A percentile compares a stretch with the other conserved stretches of the same genome.
Evolutionary conservation across 768 basidiomycete species (phyloP).

Genomic region (Tephrocybe sp.): DNA sequence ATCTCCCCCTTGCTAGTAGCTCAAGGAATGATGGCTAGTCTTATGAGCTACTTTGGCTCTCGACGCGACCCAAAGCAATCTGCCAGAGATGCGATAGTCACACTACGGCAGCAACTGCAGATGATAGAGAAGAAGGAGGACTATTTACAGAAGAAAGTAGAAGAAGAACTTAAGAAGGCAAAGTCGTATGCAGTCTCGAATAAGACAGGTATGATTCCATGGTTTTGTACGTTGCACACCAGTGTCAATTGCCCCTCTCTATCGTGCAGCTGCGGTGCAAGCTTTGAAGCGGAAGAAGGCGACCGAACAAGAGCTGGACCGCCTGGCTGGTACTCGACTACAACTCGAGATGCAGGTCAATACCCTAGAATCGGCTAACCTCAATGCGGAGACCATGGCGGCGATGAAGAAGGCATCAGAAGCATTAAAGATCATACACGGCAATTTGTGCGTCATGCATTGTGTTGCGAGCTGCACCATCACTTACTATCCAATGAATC

Average conservation of each 20-base stretch:
- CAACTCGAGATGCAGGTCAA: constrained; percentile 97
- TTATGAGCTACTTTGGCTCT: constrained; percentile 90
- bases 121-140: constrained; percentile 99
- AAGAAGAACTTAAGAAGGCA: constrained; percentile 91
- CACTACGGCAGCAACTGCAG: constrained; percentile 87
- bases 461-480: background rate
- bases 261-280: constrained; percentile 71
- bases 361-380: constrained; percentile 94
- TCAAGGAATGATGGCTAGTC: constrained; percentile 58
- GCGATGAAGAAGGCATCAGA: constrained; percentile 96
- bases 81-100: constrained; percentile 91
- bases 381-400: constrained; percentile 95
- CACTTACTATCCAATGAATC: background rate
- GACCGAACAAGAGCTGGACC: constrained; percentile 82
- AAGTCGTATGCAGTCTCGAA: constrained; percentile 91
- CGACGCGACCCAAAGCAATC: constrained; percentile 79
- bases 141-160: constrained; percentile 92
- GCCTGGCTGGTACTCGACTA: constrained; percentile 78
- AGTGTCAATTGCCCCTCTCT: background rate
- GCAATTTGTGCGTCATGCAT: constrained; percentile 67
- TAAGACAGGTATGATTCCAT: constrained; percentile 75
- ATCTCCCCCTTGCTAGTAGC: constrained; percentile 5
- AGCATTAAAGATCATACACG: constrained; percentile 87
- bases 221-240: background rate
- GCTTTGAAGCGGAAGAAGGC: constrained; percentile 94